Base-by-base conservation (phyloP, 768 basidiomycete species). In the Rhodotorula babjevae region DNA sequence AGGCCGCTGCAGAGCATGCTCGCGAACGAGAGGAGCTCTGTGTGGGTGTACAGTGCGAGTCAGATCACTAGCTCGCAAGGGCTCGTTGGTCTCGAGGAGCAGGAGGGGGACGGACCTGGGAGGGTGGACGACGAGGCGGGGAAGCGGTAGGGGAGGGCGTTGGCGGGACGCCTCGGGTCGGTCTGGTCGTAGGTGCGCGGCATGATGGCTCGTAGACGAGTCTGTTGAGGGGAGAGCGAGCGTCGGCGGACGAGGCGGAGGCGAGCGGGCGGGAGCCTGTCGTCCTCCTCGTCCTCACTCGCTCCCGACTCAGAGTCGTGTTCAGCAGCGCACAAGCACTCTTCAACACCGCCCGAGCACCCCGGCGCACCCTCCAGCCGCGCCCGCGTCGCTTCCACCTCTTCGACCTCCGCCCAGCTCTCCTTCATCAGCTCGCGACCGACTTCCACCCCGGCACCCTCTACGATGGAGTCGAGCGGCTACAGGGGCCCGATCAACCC, bases 401-500 rank as follows among this genome's bases (percentile, higher is more conserved):
- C 44, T 7, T 12, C 18, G 6, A 18, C 44, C 42, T 46, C 44
- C 18, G 44, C 44, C 44, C 5, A 46, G 44, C 44, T 46, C 44
- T 46, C 44, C 49, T 29, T 14, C 9, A 36, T 33, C 21, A 33
- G 18, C 31, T 23, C 19, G 23, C 33, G 19, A 4, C 56, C 33
- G 29, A 31, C 31, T 33, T 56, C 53, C 14, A n/a, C 7, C 29
- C 56, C 29, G 18, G 3, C n/a, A 25, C 2, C 53, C 11, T 6
- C 53, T 10, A 16, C 19, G 2, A 29, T n/a, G 31, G 16, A 33
- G 55, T 14, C 29, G 15, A 56, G 33, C 15, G 23, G 56, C 56
- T 57, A 33, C 23, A 27, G 23, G 33, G 71, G 62, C 2, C 71
- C 71, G 2, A 64, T 68, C 29, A 61, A 72, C 46, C 71, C 63